Evolutionary conservation across 176 grass and related monocot species (phyloP).

Genomic region (maize (Zea mays)): DNA sequence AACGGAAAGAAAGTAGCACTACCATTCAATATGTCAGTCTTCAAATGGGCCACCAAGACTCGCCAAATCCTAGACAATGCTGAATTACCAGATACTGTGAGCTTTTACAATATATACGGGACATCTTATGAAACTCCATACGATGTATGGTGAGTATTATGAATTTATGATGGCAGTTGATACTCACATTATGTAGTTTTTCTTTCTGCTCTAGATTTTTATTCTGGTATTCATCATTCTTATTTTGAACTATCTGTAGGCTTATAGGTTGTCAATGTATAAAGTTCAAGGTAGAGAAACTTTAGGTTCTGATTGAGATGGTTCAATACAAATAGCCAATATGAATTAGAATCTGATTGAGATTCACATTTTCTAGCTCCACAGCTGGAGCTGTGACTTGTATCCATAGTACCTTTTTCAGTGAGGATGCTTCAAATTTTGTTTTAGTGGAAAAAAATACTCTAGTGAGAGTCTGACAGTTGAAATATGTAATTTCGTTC

Average conservation of each 20-base stretch:
- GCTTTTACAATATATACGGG: slow-evolving; percentile 82
- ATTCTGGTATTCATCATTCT: slow-evolving; percentile 15
- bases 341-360: neutral
- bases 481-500: neutral
- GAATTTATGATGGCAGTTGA: neutral
- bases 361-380: neutral
- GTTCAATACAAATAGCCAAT: neutral
- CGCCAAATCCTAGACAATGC: slow-evolving; percentile 73
- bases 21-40: slow-evolving; percentile 80
- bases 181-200: neutral
- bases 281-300: neutral
- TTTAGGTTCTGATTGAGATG: neutral
- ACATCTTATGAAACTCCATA: slow-evolving; percentile 71
- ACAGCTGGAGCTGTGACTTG: neutral
- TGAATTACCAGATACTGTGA: slow-evolving; percentile 69
- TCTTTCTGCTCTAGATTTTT: neutral
- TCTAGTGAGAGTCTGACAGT: neutral
- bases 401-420: neutral
- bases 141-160: slow-evolving; percentile 79
- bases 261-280: neutral
- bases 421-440: neutral
- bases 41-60: slow-evolving; percentile 73
- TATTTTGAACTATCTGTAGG: neutral
- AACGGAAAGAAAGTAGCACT: slow-evolving; percentile 75
- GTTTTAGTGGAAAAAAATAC: neutral